Conservation (phyloP, 441 rosid genomes). For the Rhodomyrtus psidioides region DNA sequence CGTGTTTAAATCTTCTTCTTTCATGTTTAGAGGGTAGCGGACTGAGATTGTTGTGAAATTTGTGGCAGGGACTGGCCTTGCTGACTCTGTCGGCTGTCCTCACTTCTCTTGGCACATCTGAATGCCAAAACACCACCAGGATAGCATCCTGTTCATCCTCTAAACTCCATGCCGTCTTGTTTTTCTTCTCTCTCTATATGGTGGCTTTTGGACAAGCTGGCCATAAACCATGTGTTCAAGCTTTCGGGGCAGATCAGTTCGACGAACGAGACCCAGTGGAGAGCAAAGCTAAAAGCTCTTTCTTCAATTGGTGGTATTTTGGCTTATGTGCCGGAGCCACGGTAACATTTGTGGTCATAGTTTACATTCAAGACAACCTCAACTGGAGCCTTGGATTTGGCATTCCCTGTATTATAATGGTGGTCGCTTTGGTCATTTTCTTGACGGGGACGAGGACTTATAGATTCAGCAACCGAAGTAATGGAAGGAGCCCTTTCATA, state of each 20-base stretch:
- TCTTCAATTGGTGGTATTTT: slow-evolving; percentile 58
- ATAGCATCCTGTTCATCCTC: slow-evolving; percentile 10
- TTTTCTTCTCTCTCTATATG: slow-evolving; percentile 39
- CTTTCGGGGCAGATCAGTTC: slow-evolving; percentile 65
- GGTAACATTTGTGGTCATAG: slow-evolving; percentile 13
- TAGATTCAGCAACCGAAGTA: slow-evolving; percentile 16
- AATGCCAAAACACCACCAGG: slow-evolving; percentile 7
- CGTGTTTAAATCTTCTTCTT: neutral
- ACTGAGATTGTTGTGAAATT: neutral
- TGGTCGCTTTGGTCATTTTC: slow-evolving; percentile 22
- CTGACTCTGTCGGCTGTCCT: neutral
- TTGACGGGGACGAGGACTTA: slow-evolving; percentile 31
- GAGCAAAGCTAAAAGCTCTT: slow-evolving; percentile 36
- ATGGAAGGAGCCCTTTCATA: slow-evolving; percentile 20
- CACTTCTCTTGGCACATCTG: neutral
- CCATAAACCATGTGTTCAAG: slow-evolving; percentile 44
- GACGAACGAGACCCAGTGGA: slow-evolving; percentile 35
- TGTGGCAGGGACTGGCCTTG: neutral
- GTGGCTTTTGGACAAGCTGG: slow-evolving; percentile 48
- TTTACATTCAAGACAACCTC: slow-evolving; percentile 43
- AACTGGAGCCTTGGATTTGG: slow-evolving; percentile 51
- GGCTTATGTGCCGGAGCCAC: slow-evolving; percentile 19
- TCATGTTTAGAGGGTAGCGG: neutral
- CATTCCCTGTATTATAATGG: slow-evolving; percentile 37
- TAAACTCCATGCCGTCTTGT: slow-evolving; percentile 18